A percentile compares a stretch with the other conserved stretches of the same genome.
These are phyloP conservation scores for Abelmoschus esculentus DNA, from an alignment of 345 rosid genomes.

Conservation along the genomic window DNA sequence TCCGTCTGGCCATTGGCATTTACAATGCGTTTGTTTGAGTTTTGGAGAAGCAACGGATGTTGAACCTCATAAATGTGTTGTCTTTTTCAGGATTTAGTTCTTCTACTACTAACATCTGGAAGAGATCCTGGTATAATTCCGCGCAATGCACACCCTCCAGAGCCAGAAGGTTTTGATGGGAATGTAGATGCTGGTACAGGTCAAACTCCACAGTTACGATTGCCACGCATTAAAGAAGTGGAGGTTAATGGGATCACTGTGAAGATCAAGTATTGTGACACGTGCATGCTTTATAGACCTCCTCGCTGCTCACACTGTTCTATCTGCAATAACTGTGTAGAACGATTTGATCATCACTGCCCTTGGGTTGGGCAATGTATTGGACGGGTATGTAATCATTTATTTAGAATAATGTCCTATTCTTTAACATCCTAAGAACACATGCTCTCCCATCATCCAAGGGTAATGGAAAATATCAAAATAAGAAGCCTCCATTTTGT, in stretches of 20 bases:
- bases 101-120: slow-evolving; percentile 85
- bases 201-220: slow-evolving; percentile 68
- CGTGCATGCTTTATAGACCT: slow-evolving; percentile 94
- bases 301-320: slow-evolving; percentile 99
- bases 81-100: slow-evolving; percentile 60
- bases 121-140: slow-evolving; percentile 98
- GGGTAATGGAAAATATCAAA: background rate
- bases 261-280: slow-evolving; percentile 89
- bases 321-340: slow-evolving; percentile 95
- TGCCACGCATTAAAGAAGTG: slow-evolving; percentile 87
- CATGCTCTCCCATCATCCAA: background rate
- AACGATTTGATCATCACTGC: slow-evolving; percentile 96
- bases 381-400: slow-evolving; percentile 56
- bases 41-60: background rate
- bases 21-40: background rate
- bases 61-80: slow-evolving; percentile 8
- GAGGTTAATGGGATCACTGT: slow-evolving; percentile 61
- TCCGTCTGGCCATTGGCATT: background rate
- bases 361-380: slow-evolving; percentile 99
- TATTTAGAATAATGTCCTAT: slow-evolving; percentile 13
- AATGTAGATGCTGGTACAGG: slow-evolving; percentile 49
- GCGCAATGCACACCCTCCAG: slow-evolving; percentile 86
- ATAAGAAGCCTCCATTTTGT: slow-evolving; percentile 1
- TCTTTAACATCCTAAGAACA: background rate
- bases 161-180: slow-evolving; percentile 64